Evolutionary conservation across 140 eudicot genomes (phyloP).

Genomic region (Artemisia princeps): DNA sequence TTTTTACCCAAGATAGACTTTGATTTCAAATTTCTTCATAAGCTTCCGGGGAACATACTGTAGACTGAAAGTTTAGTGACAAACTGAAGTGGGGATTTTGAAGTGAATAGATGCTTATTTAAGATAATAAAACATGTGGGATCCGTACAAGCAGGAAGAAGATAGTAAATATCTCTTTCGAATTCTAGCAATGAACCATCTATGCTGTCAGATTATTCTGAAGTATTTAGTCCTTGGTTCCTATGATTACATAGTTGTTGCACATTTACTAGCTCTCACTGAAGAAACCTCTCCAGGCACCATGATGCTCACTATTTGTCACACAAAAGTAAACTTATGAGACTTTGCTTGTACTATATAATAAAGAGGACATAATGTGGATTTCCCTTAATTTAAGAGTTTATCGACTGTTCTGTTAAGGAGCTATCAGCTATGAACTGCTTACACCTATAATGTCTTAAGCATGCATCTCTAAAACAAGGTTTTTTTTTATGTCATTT

Average conservation of each 20-base stretch:
- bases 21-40: neutral
- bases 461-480: too few relatives aligned
- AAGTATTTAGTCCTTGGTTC: too few relatives aligned
- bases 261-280: neutral
- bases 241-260: too few relatives aligned
- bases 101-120: constrained; percentile 21
- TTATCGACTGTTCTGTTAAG: neutral
- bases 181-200: too few relatives aligned
- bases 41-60: neutral
- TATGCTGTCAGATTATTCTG: too few relatives aligned
- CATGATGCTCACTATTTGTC: constrained; percentile 1
- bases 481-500: too few relatives aligned
- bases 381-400: too few relatives aligned
- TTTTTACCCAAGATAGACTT: neutral
- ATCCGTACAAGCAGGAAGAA: constrained; percentile 15
- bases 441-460: too few relatives aligned
- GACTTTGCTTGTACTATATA: neutral
- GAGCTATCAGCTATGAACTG: constrained; percentile 6
- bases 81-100: constrained; percentile 10
- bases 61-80: constrained; percentile 14
- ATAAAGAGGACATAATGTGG: neutral
- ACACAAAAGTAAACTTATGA: neutral
- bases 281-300: constrained; percentile 8
- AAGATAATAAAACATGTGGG: constrained; percentile 11
- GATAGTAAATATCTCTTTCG: neutral